phyloP scores from a whole-genome alignment of 2,329 filamentous ascomycete genomes.

The Stachybotrys elegans region DNA sequence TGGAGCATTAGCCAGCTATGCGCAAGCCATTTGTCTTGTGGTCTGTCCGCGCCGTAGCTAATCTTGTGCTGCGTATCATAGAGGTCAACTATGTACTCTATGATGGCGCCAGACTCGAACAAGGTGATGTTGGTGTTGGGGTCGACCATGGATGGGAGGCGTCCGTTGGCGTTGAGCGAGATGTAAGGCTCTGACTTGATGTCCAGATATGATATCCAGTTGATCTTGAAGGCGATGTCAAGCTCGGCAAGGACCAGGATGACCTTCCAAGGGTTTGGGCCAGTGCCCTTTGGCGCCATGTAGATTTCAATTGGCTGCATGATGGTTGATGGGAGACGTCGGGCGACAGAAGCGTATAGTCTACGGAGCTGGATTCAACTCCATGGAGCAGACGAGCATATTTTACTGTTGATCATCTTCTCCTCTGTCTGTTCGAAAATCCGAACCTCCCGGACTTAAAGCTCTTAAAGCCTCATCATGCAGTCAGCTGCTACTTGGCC shows the following conservation, averaged over 20 bases:
- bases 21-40: neutral
- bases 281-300: neutral
- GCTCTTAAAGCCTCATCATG: too few relatives aligned
- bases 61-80: slow-evolving; percentile 13
- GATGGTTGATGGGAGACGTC: too few relatives aligned
- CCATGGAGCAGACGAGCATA: too few relatives aligned
- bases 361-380: too few relatives aligned
- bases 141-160: neutral
- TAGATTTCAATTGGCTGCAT: neutral
- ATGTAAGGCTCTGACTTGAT: neutral
- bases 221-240: neutral
- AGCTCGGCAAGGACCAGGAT: neutral
- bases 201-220: neutral
- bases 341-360: too few relatives aligned
- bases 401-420: too few relatives aligned
- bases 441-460: too few relatives aligned
- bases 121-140: slow-evolving; percentile 22
- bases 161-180: neutral
- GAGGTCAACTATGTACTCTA: slow-evolving; percentile 13
- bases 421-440: too few relatives aligned
- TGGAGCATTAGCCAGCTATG: slow-evolving; percentile 4
- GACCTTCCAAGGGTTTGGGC: neutral
- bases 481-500: too few relatives aligned
- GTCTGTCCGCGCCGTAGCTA: slow-evolving; percentile 8
- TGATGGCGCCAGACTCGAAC: slow-evolving; percentile 16